Evolutionary conservation across 345 rosid genomes (phyloP), one percentile per base, ranked within the genome.

Genomic region (Heritiera fomes): DNA sequence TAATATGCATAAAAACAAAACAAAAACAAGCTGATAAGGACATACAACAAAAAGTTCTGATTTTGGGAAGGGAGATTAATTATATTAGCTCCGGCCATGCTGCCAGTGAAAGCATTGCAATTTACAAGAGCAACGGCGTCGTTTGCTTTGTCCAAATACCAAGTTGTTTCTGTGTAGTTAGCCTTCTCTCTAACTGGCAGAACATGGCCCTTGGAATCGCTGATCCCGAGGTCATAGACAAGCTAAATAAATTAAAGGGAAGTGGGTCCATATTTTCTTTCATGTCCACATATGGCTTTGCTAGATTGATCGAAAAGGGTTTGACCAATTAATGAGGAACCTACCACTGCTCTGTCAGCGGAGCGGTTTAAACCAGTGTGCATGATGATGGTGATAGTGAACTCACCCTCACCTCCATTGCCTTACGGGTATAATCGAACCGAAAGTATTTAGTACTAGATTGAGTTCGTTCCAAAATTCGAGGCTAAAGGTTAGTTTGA

Each of bases 221-320:
- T 34, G 12, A 41, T 67, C 72, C 72, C 72, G 52, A n/a, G 28
- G 34, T 65, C 2, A 34, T 34, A 34, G 38, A 34, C 18, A 12
- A 43, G 6, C 15, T 38, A 38, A 40, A 40, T 66, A 40, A 18
- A 4, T 3, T 3, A 65, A 12, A 85, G 83, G 71, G 65, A 73
- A 0, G 93, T 32, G 17, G 69, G 40, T 11, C 40, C 13, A 30
- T 32, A 32, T 64, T 32, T 64, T 64, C 45, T 32, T 20, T 23
- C 4, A 56, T 53, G 7, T 53, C 15, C 4, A 53, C 58, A 53
- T 1, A 4, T 53, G 58, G n/a, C n/a, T n/a, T n/a, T n/a, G n/a
- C n/a, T n/a, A n/a, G n/a, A n/a, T n/a, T n/a, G n/a, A n/a, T n/a
- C n/a, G n/a, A n/a, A n/a, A n/a, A n/a, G n/a, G n/a, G n/a, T n/a